Conservation (phyloP, 1,284 basidiomycete genomes). For the Serendipita sp. region DNA sequence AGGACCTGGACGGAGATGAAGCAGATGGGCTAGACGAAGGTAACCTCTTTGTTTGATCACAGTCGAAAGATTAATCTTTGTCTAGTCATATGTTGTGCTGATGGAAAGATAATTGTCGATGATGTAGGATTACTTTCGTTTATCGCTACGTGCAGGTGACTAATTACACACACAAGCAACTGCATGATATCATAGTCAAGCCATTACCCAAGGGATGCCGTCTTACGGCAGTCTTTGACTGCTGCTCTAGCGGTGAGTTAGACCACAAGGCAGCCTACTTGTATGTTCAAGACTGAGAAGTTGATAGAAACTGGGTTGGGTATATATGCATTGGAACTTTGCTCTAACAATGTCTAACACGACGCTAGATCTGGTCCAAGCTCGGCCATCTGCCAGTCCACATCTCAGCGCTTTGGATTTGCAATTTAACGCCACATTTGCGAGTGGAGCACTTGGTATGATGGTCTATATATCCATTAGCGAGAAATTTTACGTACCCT, state of each 20-base stretch:
- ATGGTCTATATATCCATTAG: background rate
- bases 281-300: background rate
- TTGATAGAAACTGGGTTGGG: background rate
- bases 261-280: background rate
- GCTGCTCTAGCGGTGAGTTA: slow-evolving; percentile 9
- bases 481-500: background rate
- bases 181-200: slow-evolving; percentile 14
- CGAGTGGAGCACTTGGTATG: background rate
- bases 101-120: slow-evolving; percentile 13
- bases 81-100: slow-evolving; percentile 8
- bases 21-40: slow-evolving; percentile 15
- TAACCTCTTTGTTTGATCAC: background rate
- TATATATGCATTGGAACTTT: background rate
- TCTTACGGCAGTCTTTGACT: slow-evolving; percentile 14
- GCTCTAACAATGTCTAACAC: background rate
- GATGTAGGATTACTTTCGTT: slow-evolving; percentile 6
- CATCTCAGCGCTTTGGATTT: background rate
- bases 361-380: background rate
- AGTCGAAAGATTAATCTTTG: no score
- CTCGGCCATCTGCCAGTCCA: background rate
- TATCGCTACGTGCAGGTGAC: background rate
- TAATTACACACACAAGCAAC: background rate
- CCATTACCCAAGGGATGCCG: slow-evolving; percentile 13
- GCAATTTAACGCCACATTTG: slow-evolving; percentile 3
- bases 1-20: slow-evolving; percentile 14